These are phyloP conservation scores for Penicillium sclerotigenum DNA, from an alignment of 2,329 filamentous ascomycete species.

Conservation along the genomic window DNA sequence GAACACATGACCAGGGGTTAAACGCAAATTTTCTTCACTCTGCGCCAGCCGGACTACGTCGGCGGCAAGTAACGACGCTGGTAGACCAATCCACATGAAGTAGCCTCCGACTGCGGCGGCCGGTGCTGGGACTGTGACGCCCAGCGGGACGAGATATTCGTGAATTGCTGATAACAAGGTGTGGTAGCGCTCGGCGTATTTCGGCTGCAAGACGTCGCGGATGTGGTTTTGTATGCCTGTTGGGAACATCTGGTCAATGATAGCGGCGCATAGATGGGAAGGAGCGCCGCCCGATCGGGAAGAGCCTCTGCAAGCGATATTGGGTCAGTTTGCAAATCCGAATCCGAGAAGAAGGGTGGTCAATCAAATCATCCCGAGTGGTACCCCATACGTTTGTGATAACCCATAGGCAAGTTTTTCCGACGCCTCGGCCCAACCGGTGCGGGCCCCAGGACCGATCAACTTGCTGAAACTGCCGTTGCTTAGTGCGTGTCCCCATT, in stretches of 20 bases:
- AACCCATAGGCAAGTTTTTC: slow-evolving; percentile 58
- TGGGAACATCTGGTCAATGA: slow-evolving; percentile 54
- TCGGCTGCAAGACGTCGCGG: slow-evolving; percentile 51
- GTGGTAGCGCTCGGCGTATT: slow-evolving; percentile 54
- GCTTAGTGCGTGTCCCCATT: slow-evolving; percentile 76
- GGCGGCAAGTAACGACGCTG: slow-evolving; percentile 51
- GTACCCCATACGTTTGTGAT: slow-evolving; percentile 54
- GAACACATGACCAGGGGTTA: slow-evolving; percentile 69
- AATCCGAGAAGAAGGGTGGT: background rate
- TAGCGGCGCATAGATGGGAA: slow-evolving; percentile 57
- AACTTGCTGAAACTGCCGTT: slow-evolving; percentile 94
- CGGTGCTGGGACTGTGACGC: slow-evolving; percentile 44
- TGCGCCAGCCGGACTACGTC: slow-evolving; percentile 58
- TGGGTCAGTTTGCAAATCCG: slow-evolving; percentile 12
- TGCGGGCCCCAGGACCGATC: slow-evolving; percentile 72
- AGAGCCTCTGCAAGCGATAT: slow-evolving; percentile 47
- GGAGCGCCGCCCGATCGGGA: slow-evolving; percentile 59
- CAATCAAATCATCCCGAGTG: background rate
- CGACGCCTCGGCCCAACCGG: slow-evolving; percentile 82
- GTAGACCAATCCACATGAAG: slow-evolving; percentile 76
- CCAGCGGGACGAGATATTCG: slow-evolving; percentile 60
- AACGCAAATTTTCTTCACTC: slow-evolving; percentile 62
- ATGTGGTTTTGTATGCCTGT: slow-evolving; percentile 56
- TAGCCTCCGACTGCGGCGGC: slow-evolving; percentile 68
- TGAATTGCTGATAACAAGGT: slow-evolving; percentile 59